Percentiles rank a stretch among this genome's conserved stretches.
Conservation (phyloP, 2,329 filamentous ascomycete genomes). For the Aspergillus persii region DNA sequence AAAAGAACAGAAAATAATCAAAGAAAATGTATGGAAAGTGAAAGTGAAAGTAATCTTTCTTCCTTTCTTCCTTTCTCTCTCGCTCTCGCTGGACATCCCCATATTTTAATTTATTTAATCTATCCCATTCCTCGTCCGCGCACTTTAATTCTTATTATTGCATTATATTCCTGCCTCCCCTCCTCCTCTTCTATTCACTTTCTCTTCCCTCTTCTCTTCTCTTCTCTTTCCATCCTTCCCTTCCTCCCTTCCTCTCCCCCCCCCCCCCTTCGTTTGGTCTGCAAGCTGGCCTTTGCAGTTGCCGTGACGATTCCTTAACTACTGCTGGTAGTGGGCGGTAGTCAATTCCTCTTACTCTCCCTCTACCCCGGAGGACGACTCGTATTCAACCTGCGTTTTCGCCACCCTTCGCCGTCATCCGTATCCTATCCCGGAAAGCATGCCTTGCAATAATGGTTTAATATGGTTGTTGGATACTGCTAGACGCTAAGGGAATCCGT, state of each 20-base stretch:
- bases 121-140: not conserved
- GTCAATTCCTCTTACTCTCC: not conserved
- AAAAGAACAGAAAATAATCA: too few relatives aligned
- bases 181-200: not conserved
- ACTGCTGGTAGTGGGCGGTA: not conserved
- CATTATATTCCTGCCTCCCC: slow-evolving; percentile 1
- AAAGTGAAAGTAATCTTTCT: too few relatives aligned
- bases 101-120: not conserved
- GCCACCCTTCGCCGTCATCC: slow-evolving; percentile 13
- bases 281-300: slow-evolving; percentile 26
- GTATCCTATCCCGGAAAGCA: slow-evolving; percentile 24
- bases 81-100: too few relatives aligned
- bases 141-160: not conserved
- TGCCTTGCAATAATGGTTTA: slow-evolving; percentile 34
- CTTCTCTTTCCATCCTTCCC: not conserved
- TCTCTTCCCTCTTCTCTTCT: not conserved
- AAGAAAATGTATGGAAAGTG: too few relatives aligned
- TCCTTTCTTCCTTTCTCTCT: too few relatives aligned
- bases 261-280: slow-evolving; percentile 12
- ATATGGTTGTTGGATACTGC: slow-evolving; percentile 24
- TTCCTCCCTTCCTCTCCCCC: slow-evolving; percentile 2
- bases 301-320: not conserved
- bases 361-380: slow-evolving; percentile 1
- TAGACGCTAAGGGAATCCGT: slow-evolving; percentile 24
- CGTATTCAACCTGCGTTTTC: slow-evolving; percentile 12